Base-by-base conservation (phyloP, 1,284 basidiomycete species). In the Ceratobasidium sp. region DNA sequence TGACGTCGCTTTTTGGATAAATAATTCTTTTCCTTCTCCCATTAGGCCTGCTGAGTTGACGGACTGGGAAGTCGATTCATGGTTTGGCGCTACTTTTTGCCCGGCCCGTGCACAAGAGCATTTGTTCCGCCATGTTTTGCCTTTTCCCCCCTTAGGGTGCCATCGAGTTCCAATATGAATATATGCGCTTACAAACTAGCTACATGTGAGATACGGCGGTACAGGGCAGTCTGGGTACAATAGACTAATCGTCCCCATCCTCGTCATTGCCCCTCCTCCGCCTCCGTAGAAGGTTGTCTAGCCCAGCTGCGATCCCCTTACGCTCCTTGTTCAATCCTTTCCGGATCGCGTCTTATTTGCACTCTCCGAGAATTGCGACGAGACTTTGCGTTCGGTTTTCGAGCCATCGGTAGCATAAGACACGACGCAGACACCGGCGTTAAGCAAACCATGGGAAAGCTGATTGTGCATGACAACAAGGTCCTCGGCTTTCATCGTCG, bases 1-100 rank as follows among this genome's bases (percentile, higher is more conserved):
- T 91, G 91, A 77, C 94, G 87, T 82, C 95, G 92, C 18, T 87
- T 84, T 80, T 89, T 88, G 71, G 88, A 90, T 33, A 95, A 86
- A 23, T 87, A 0, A 84, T 83, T 30, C 87, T 86, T 90, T 92
- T 3, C 93, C 90, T 83, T 92, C 88, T 8, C 93, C 94, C 80
- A 95, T 94, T 81, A 88, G 89, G 41, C 84, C 82, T 79, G 86
- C 86, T 14, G 81, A 33, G 10, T 57, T 75, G 48, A 23, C 57
- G 8, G 81, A 79, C 73, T 82, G 81, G 23, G 81, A 68, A 66
- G 81, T 80, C 67, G 80, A 65, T 48, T 77, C 46, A 20, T 75
- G 60, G 69, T 85, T 85, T 46, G 86, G 84, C 68, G 88, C 89
- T 30, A 92, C 81, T 54, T 54, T 54, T 54, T 16, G 52, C 52